Evolutionary conservation across 805 yeast genomes (phyloP), one percentile per base, ranked within the genome.

Genomic region (Metschnikowia amazonensis): DNA sequence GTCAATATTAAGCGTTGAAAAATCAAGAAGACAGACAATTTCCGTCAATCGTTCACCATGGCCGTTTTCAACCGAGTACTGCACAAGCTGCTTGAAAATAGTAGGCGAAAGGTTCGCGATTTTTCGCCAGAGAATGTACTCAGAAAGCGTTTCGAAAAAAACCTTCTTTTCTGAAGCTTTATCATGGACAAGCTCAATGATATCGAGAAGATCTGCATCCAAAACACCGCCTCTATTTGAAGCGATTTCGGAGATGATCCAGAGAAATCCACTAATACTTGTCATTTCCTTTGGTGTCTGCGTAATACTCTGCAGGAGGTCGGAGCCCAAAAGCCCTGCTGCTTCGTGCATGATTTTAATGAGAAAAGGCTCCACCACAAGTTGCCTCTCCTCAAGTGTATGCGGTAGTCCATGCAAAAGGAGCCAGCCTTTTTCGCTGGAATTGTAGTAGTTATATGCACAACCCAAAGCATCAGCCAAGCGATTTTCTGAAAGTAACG

Each of bases 1-100:
- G 63, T 92, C 96, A 30, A 92, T 76, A 58, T 92, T 96, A 42
- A 94, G 71, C 10, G 81, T 75, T 5, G 69, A 55, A 7, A 86
- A 72, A 55, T 89, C 90, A 21, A 92, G 60, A 1, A 79, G 65
- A 53, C 95, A 85, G 9, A 90, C 69, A 27, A 87, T 59, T 46
- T 83, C 82, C 36, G 88, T 89, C 16, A 92, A 68, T 0, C 65
- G 54, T 2, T 74, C 78, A 3, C 79, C 74, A 38, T 72, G 65
- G 5, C 65, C 69, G 4, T 54, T 50, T 0, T 61, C 46, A 1
- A 74, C 67, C 51, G 79, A 81, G 43, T 69, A 63, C 25, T 69
- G 66, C 2, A 90, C 84, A 65, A 90, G 72, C 10, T 72, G 74
- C 52, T 80, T 80, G 50, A 88, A 70, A 1, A 89, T 69, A 0